Conservation (phyloP, 2,329 filamentous ascomycete species). For the Colletotrichum camelliae region DNA sequence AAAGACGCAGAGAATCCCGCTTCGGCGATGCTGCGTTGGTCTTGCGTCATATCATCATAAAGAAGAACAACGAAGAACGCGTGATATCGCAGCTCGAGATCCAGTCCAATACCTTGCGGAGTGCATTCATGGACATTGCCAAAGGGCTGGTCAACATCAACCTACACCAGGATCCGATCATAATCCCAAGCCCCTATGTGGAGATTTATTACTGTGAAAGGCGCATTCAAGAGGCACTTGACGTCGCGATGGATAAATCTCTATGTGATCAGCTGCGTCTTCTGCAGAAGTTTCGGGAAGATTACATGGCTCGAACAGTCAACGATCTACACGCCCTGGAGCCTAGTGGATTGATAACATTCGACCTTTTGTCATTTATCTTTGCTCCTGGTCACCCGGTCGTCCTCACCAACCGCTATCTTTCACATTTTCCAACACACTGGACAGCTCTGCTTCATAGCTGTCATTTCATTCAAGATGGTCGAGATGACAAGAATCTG, state of each 20-base stretch:
- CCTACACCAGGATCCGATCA: not conserved
- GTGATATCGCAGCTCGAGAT: not conserved
- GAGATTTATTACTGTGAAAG: not conserved
- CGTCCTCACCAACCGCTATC: not conserved
- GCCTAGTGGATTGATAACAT: not conserved
- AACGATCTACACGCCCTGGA: rapidly evolving
- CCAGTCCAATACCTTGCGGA: not conserved
- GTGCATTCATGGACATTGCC: not conserved
- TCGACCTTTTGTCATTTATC: not conserved
- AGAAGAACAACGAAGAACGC: not conserved
- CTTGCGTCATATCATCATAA: not conserved
- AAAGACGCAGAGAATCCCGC: too few relatives aligned
- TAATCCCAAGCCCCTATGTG: not conserved
- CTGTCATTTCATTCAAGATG: too few relatives aligned
- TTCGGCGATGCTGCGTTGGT: not conserved
- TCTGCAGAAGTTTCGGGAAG: not conserved
- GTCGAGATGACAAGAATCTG: too few relatives aligned
- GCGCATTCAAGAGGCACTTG: not conserved
- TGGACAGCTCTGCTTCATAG: not conserved
- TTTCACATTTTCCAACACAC: not conserved
- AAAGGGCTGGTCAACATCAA: not conserved
- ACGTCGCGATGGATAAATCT: not conserved
- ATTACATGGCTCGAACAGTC: not conserved
- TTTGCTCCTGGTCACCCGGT: not conserved
- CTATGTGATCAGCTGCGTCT: not conserved